phyloP scores from a whole-genome alignment of 805 yeast genomes.

The Priceomyces medius region DNA sequence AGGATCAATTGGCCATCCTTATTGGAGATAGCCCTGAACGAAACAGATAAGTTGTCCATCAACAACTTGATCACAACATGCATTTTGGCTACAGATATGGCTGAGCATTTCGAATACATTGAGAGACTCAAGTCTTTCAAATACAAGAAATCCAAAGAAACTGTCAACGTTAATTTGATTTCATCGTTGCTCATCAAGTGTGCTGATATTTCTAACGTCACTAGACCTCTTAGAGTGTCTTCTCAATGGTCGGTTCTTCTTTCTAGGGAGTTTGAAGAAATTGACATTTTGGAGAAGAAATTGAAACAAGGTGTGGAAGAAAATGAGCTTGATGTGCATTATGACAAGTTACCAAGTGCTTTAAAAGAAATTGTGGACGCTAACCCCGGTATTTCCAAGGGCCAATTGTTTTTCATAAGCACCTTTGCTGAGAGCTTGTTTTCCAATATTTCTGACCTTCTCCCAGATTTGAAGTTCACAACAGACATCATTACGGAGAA shows the following conservation, averaged over 20 bases:
- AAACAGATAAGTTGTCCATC: constrained; percentile 15
- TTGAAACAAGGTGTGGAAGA: constrained; percentile 7
- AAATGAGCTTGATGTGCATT: constrained; percentile 11
- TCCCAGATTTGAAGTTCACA: constrained; percentile 63
- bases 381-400: constrained; percentile 56
- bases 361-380: constrained; percentile 44
- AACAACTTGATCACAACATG: constrained; percentile 33
- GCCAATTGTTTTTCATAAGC: constrained; percentile 80
- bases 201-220: constrained; percentile 93
- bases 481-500: constrained; percentile 53
- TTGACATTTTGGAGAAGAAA: constrained; percentile 49
- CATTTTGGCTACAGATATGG: constrained; percentile 81
- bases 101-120: constrained; percentile 74
- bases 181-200: constrained; percentile 79
- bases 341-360: constrained; percentile 38
- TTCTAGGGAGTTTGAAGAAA: constrained; percentile 72
- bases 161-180: constrained; percentile 41
- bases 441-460: constrained; percentile 54
- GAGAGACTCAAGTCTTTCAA: constrained; percentile 43
- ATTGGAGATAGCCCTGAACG: constrained; percentile 14
- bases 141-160: constrained; percentile 15
- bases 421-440: constrained; percentile 81
- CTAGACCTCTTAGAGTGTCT: constrained; percentile 72
- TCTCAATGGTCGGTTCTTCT: constrained; percentile 86
- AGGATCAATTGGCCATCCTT: constrained; percentile 37